A percentile compares a stretch with the other conserved stretches of the same genome.
Conservation (phyloP, 108 stramenopile genomes). For the Skeletonema potamos region DNA sequence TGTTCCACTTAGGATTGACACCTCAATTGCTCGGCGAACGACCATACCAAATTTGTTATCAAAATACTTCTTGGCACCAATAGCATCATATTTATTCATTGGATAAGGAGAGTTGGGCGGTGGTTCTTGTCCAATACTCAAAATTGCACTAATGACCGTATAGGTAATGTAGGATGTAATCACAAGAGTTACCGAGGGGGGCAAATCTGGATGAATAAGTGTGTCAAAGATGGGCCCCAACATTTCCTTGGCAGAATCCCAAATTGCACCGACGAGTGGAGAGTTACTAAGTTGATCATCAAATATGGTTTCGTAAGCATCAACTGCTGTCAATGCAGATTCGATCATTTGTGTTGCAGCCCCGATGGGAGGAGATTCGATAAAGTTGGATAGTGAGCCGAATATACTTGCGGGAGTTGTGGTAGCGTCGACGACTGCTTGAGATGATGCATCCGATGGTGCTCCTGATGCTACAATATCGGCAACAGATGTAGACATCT, state of each 20-base stretch:
- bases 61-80: slow-evolving; percentile 63
- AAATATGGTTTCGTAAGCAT: neutral
- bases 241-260: neutral
- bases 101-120: slow-evolving; percentile 66
- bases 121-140: slow-evolving; percentile 30
- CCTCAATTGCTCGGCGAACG: slow-evolving; percentile 42
- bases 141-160: slow-evolving; percentile 14
- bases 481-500: neutral
- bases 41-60: slow-evolving; percentile 46
- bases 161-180: slow-evolving; percentile 37
- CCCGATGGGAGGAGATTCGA: neutral
- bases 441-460: neutral
- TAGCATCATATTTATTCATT: slow-evolving; percentile 65
- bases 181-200: slow-evolving; percentile 25
- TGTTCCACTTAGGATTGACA: slow-evolving; percentile 48
- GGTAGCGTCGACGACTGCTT: neutral
- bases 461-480: neutral
- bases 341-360: neutral
- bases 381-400: neutral
- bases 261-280: neutral
- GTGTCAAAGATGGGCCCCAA: slow-evolving; percentile 4
- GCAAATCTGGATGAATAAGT: slow-evolving; percentile 8
- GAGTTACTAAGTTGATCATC: neutral
- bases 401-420: neutral
- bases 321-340: neutral